phyloP scores from a whole-genome alignment of 495 filamentous ascomycete genomes.

The Penicillium cinerascens region DNA sequence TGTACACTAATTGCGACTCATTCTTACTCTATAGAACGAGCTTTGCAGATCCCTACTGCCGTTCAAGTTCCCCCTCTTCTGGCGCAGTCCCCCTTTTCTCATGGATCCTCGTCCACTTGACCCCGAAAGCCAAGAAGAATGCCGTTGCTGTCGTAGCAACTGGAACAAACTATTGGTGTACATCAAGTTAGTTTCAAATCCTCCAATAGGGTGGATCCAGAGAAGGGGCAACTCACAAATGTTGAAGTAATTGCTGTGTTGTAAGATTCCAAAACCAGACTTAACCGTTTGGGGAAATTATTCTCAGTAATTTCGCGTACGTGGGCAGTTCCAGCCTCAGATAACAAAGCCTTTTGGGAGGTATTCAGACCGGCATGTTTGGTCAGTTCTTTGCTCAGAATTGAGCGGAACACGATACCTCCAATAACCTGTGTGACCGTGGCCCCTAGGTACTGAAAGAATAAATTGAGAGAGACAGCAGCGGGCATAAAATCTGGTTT shows the following conservation, averaged over 20 bases:
- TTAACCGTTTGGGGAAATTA: not conserved
- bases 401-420: not conserved
- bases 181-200: not conserved
- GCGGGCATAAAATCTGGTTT: constrained; percentile 49
- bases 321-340: not conserved
- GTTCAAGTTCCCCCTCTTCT: not conserved
- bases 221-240: not conserved
- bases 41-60: not conserved
- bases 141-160: not conserved
- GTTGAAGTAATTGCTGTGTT: not conserved
- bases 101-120: not conserved
- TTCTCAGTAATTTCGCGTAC: not conserved
- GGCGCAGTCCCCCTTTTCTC: not conserved
- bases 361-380: not conserved
- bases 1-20: too few relatives aligned
- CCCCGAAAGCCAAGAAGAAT: not conserved
- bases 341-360: not conserved
- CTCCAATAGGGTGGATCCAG: not conserved
- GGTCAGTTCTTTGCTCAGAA: not conserved
- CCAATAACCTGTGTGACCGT: constrained; percentile 6
- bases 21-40: not conserved
- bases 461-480: constrained; percentile 56
- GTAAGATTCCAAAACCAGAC: not conserved
- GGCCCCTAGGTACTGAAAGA: constrained; percentile 39
- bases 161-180: not conserved